Conservation (phyloP, 345 rosid species). For the Eucalyptus microcorys region DNA sequence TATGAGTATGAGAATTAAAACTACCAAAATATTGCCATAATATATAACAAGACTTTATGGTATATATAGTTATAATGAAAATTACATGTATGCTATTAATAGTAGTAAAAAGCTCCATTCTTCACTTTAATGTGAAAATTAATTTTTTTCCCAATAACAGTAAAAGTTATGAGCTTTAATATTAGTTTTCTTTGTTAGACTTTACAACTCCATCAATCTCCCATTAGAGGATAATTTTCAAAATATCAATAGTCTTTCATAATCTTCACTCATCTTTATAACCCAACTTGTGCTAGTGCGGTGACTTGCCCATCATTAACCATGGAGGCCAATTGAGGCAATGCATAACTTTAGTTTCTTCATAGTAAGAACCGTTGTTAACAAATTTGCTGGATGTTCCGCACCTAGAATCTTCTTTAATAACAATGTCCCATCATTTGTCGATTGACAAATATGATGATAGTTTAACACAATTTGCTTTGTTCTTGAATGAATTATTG, state of each 20-base stretch:
- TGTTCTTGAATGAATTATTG: not conserved
- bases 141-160: not conserved
- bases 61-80: not conserved
- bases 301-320: not conserved
- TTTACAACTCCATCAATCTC: not conserved
- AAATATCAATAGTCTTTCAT: not conserved
- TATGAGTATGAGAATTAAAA: not conserved
- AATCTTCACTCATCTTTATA: not conserved
- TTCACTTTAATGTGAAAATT: not conserved
- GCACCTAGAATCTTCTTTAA: not conserved
- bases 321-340: not conserved
- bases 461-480: not conserved
- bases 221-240: not conserved
- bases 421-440: not conserved
- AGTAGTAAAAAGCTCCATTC: not conserved
- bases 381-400: not conserved
- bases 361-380: not conserved
- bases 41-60: not conserved
- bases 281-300: not conserved
- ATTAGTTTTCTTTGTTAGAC: not conserved
- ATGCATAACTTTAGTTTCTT: not conserved
- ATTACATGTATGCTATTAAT: not conserved
- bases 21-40: not conserved
- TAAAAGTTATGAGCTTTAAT: not conserved
- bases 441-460: not conserved